Evolutionary conservation across 257 asterid species (phyloP), one percentile per base, ranked within the genome.

Genomic region (Fraxinus anomala): DNA sequence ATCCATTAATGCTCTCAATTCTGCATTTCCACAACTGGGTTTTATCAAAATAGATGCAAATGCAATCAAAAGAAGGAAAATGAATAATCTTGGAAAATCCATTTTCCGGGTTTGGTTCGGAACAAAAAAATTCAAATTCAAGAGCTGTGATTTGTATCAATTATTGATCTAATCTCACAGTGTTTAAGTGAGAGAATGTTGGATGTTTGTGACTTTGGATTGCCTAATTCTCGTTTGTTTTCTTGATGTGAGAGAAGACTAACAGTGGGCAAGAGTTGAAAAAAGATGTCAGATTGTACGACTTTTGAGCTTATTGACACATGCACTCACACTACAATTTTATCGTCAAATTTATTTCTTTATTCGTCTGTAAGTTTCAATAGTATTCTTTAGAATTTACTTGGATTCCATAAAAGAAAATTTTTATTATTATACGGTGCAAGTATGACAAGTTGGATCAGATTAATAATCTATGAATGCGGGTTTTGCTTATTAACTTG

Each of bases 1-100:
- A 4, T 88, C 96, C 95, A 93, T 92, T 61, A 96, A 73, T 34
- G 97, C 98, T 80, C 90, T 85, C 77, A 96, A 30, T 84, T 96
- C 99, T 1, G 93, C 80, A 39, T 89, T 93, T 42, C 88, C 97
- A 23, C 9, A n/a, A n/a, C 61, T 75, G 21, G 83, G 77, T n/a
- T 28, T 76, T 33, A 34, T 72, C 79, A 77, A 81, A 61, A 67
- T 63, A 74, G 82, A 82, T 21, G 66, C 47, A 40, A 40, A 40
- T 40, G 47, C 79, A 31, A 90, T 54, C 59, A 77, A 14, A 76
- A 83, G 37, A 23, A 89, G 30, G 70, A 76, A 4, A 39, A 69
- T 6, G 44, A 75, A 73, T 63, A 81, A 82, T 30, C 73, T 31
- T 37, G 76, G 75, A 42, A 71, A 54, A n/a, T 51, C 82, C 92